Percentiles rank a stretch among this genome's conserved stretches.
Evolutionary conservation across 129 eudicot genomes (phyloP).

Genomic region (Lactuca sativa): DNA sequence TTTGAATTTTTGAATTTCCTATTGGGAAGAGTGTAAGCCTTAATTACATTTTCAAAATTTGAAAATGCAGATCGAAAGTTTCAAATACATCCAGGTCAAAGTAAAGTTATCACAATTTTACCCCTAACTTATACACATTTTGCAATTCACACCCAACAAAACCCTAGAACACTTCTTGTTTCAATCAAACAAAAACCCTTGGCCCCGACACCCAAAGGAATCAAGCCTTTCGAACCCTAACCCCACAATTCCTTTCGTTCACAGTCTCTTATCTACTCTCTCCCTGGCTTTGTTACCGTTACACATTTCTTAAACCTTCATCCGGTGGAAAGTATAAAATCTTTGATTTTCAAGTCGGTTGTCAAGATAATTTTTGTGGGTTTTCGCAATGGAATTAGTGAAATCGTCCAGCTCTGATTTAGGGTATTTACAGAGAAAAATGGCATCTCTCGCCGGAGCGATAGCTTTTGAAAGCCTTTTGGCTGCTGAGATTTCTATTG

Average conservation of each 20-base stretch:
- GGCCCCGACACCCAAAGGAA: conserved; percentile 29
- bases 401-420: conserved; percentile 34
- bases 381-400: conserved; percentile 47
- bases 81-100: neutral
- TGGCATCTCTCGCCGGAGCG: conserved; percentile 42
- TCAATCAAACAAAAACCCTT: conserved; percentile 45
- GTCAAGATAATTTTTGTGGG: conserved; percentile 6
- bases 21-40: neutral
- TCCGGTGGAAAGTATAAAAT: neutral
- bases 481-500: conserved; percentile 63
- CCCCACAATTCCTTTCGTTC: conserved; percentile 20
- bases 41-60: too few species aligned
- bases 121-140: conserved; percentile 2
- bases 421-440: conserved; percentile 31
- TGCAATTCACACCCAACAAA: conserved; percentile 39
- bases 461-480: conserved; percentile 46
- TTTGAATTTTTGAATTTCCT: conserved; percentile 4
- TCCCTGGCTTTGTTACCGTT: conserved; percentile 18
- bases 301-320: neutral
- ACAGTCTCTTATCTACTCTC: conserved; percentile 6
- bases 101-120: neutral
- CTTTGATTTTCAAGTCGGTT: conserved; percentile 5
- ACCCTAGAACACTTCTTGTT: conserved; percentile 31
- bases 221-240: conserved; percentile 35
- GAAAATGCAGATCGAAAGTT: neutral